Evolutionary conservation across 2,329 filamentous ascomycete species (phyloP).

Genomic region (Cladobotryum mycophilum): DNA sequence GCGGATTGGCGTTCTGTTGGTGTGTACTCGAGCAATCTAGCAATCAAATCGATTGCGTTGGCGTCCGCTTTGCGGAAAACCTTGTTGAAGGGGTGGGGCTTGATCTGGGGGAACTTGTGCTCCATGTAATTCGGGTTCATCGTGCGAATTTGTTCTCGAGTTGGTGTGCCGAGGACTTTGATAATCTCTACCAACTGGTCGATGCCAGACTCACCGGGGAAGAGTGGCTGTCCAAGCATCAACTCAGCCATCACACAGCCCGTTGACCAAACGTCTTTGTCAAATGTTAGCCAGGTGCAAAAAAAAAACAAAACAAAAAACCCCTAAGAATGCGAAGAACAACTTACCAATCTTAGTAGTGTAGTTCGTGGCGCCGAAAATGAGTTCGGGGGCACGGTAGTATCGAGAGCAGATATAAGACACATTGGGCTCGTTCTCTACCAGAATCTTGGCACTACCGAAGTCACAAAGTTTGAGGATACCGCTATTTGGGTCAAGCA

Average conservation of each 20-base stretch:
- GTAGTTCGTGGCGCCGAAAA: constrained; percentile 98
- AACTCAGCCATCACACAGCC: constrained; percentile 99
- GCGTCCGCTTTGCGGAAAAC: constrained; percentile 95
- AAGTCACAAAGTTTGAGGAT: constrained; percentile 98
- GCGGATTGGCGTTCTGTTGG: constrained; percentile 91
- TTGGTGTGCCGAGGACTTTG: constrained; percentile 95
- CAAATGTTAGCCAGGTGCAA: constrained; percentile 46
- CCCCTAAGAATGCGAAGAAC: neutral
- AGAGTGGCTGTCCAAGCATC: constrained; percentile 96
- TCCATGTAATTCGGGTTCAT: constrained; percentile 99
- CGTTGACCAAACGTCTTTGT: constrained; percentile 93
- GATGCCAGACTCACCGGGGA: constrained; percentile 97
- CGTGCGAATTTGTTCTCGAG: constrained; percentile 94
- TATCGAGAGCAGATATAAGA: constrained; percentile 99
- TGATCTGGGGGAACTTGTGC: constrained; percentile 99
- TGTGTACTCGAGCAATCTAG: constrained; percentile 89
- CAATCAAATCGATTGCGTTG: constrained; percentile 92
- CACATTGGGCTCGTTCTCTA: constrained; percentile 98
- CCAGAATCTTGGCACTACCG: constrained; percentile 95
- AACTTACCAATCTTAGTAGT: constrained; percentile 93
- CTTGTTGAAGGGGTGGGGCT: constrained; percentile 98
- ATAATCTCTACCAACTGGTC: constrained; percentile 99
- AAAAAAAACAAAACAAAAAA: too few species aligned
- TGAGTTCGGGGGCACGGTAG: constrained; percentile 95
- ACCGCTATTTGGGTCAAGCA: constrained; percentile 85